Evolutionary conservation across 1,139 yeast genomes (phyloP), one percentile per base, ranked within the genome.

Genomic region (Yamadazyma conglobata): DNA sequence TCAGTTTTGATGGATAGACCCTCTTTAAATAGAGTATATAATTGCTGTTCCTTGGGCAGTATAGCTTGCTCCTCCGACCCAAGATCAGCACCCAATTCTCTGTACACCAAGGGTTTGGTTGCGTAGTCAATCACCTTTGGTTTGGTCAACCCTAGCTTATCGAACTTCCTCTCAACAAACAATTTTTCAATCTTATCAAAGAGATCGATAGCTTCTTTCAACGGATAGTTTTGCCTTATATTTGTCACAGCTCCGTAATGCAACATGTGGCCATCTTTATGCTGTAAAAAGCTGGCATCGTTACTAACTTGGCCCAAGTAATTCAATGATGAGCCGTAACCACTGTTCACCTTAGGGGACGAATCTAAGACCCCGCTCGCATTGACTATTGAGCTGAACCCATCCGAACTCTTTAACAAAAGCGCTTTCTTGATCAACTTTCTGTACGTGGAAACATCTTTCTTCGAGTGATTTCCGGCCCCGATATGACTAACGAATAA

Each of bases 291-390:
- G 37, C 69, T 54, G 2, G 76, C 72, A 47, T 77, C 85, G 41
- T 79, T 73, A 37, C 70, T 75, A 0, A 75, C 77, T 4, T 50
- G 35, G 1, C 81, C 81, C 2, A 47, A 36, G 8, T 54, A 35
- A 37, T 71, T 70, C 32, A 76, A 51, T 11, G 75, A 70, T 1
- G 81, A 69, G 1, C 83, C 83, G 30, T 46, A 52, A 0, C 83
- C 85, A 3, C 81, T 72, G 44, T 77, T 77, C 10, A 81, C 74
- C 32, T 67, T 44, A 6, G 56, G 46, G 3, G 70, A 60, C 17
- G 50, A 50, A 42, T 77, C 84, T 10, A 78, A 47, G 4, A 60
- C 29, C 19, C 47, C 46, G 27, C 63, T 48, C 14, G 49, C 37
- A 4, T 41, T 38, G 1, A 33, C 10, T n/a, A 58, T 10, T 6